A percentile compares a stretch with the other conserved stretches of the same genome.
Conservation (phyloP, 345 rosid genomes). For the Gossypium bickii region DNA sequence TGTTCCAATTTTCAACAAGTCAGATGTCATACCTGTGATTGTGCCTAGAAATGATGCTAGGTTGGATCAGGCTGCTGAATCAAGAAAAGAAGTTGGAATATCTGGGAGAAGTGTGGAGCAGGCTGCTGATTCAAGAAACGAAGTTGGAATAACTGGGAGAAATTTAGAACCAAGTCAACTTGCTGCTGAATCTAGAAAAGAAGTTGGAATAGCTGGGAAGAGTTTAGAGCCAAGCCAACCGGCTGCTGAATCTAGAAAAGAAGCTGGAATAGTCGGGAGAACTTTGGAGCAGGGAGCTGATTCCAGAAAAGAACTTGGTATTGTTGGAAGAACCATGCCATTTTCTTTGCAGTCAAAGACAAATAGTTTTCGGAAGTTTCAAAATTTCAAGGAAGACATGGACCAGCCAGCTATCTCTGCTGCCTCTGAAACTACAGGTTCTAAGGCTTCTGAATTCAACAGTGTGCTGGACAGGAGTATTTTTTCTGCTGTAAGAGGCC, state of each 20-base stretch:
- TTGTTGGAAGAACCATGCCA: constrained; percentile 91
- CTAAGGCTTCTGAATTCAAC: constrained; percentile 42
- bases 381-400: constrained; percentile 54
- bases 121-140: constrained; percentile 61
- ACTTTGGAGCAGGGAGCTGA: constrained; percentile 19
- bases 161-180: constrained; percentile 3
- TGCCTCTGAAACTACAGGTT: constrained; percentile 38
- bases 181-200: constrained; percentile 12
- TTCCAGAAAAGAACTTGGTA: constrained; percentile 30
- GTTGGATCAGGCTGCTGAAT: constrained; percentile 59
- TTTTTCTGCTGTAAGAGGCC: constrained; percentile 40
- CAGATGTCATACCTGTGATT: constrained; percentile 69
- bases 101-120: constrained; percentile 12
- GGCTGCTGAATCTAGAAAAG: constrained; percentile 20
- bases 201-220: constrained; percentile 13
- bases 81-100: constrained; percentile 52
- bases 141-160: constrained; percentile 26
- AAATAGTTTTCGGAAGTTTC: constrained; percentile 51
- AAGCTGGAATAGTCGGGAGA: constrained; percentile 11
- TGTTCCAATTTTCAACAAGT: constrained; percentile 49
- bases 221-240: constrained; percentile 10
- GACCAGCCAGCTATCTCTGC: constrained; percentile 45
- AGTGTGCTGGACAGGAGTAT: constrained; percentile 38
- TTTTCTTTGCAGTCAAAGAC: constrained; percentile 86
- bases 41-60: constrained; percentile 76